Conservation (phyloP, 345 rosid species). For the Passiflora organensis region DNA sequence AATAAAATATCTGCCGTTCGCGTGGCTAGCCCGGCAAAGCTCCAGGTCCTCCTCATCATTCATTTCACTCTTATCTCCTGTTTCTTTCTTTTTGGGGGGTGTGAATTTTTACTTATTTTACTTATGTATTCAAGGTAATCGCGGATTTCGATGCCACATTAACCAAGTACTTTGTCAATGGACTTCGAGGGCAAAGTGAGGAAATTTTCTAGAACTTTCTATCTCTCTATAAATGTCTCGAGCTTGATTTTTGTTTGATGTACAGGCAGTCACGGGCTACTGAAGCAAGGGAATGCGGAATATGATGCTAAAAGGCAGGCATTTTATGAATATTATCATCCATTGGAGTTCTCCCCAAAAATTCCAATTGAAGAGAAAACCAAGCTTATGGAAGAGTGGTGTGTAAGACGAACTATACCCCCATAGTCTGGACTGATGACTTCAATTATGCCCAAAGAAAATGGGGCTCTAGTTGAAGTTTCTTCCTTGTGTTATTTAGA, state of each 20-base stretch:
- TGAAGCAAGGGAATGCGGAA: slow-evolving; percentile 68
- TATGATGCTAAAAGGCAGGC: slow-evolving; percentile 72
- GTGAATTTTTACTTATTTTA: not conserved
- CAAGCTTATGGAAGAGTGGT: slow-evolving; percentile 96
- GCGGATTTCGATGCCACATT: slow-evolving; percentile 88
- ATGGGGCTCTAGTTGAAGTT: not conserved
- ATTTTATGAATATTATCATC: slow-evolving; percentile 65
- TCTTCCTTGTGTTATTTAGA: not conserved
- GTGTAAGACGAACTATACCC: slow-evolving; percentile 1
- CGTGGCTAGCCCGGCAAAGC: slow-evolving; percentile 60
- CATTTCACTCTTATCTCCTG: not conserved
- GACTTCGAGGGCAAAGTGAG: slow-evolving; percentile 64
- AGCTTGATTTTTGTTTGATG: slow-evolving; percentile 12
- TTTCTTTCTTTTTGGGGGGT: not conserved
- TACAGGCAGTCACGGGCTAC: slow-evolving; percentile 72
- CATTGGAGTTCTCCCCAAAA: slow-evolving; percentile 61
- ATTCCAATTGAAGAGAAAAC: slow-evolving; percentile 75
- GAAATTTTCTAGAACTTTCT: not conserved
- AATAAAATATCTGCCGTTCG: slow-evolving; percentile 52
- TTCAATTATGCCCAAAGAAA: not conserved
- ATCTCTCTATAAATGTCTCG: not conserved
- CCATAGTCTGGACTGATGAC: not conserved
- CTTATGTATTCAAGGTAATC: slow-evolving; percentile 36
- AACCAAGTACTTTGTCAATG: slow-evolving; percentile 59
- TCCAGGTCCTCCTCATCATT: slow-evolving; percentile 50